These are phyloP conservation scores for Corchorus olitorius DNA, from an alignment of 345 rosid genomes.

Conservation along the genomic window DNA sequence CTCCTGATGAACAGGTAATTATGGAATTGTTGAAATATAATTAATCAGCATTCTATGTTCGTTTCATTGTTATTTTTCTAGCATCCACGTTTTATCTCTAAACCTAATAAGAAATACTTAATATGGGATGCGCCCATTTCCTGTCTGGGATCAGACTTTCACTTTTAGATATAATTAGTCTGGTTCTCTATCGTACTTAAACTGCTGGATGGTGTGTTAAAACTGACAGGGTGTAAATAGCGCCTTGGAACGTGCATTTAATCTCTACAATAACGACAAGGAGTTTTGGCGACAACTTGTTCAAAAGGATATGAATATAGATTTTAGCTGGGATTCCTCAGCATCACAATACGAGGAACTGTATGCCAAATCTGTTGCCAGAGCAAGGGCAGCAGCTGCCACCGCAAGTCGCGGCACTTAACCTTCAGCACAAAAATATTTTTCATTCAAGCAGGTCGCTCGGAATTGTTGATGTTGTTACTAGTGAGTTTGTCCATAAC, in stretches of 20 bases:
- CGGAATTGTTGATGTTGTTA: background rate
- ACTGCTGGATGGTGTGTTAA: background rate
- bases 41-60: background rate
- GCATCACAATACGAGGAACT: conserved; percentile 84
- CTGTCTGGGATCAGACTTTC: background rate
- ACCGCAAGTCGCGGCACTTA: conserved; percentile 38
- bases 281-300: conserved; percentile 70
- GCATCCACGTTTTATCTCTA: background rate
- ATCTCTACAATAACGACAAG: conserved; percentile 48
- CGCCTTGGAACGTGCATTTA: conserved; percentile 76
- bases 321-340: conserved; percentile 89
- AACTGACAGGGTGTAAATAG: conserved; percentile 55
- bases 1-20: conserved; percentile 80
- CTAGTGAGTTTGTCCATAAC: background rate
- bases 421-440: background rate
- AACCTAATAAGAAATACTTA: background rate
- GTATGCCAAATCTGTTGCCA: conserved; percentile 62
- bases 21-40: background rate
- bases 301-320: conserved; percentile 73
- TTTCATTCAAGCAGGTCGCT: background rate
- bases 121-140: background rate
- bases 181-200: background rate
- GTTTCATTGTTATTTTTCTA: background rate
- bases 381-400: conserved; percentile 62
- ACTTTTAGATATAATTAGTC: background rate